phyloP scores from a whole-genome alignment of 768 basidiomycete genomes.

The Boletus huronensis region DNA sequence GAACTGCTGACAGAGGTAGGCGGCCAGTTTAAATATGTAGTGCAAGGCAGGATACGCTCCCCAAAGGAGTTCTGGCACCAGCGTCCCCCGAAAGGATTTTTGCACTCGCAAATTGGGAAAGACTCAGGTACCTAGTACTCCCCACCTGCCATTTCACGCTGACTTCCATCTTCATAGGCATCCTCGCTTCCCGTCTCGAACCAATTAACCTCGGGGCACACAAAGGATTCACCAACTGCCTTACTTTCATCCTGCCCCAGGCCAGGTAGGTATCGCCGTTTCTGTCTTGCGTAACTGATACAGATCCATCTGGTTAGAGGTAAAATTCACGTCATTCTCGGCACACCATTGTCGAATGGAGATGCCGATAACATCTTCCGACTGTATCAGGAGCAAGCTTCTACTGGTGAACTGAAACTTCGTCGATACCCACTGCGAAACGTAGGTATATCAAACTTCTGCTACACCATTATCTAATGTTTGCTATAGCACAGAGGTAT shows the following conservation, averaged over 20 bases:
- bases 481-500: constrained; percentile 65
- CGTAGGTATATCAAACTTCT: constrained; percentile 35
- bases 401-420: constrained; percentile 52
- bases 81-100: constrained; percentile 20
- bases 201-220: constrained; percentile 18
- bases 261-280: constrained; percentile 34
- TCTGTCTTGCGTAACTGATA: background rate
- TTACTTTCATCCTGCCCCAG: constrained; percentile 51
- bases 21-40: constrained; percentile 14
- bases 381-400: constrained; percentile 66
- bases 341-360: constrained; percentile 35
- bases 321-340: constrained; percentile 54
- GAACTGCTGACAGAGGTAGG: background rate
- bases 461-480: constrained; percentile 8
- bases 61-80: constrained; percentile 40
- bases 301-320: constrained; percentile 38
- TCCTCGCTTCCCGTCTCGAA: constrained; percentile 14
- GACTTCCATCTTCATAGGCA: constrained; percentile 13
- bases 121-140: constrained; percentile 23
- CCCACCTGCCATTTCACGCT: background rate
- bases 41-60: constrained; percentile 21
- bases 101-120: constrained; percentile 29
- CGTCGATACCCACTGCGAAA: constrained; percentile 68
- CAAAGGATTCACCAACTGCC: constrained; percentile 30
- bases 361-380: constrained; percentile 56